Evolutionary conservation across 805 yeast species (phyloP).

Genomic region (Candida suzukii): DNA sequence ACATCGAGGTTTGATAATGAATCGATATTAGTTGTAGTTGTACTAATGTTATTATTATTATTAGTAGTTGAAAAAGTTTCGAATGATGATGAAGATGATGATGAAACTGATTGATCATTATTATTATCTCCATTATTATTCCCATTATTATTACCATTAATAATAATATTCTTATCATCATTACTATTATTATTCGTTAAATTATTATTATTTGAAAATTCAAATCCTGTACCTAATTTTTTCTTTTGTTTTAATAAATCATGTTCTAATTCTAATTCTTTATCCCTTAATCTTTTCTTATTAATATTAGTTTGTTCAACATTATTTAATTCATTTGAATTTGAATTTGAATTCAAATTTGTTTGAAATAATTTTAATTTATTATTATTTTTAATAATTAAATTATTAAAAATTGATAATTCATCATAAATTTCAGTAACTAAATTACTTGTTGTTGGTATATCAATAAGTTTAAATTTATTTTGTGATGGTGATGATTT

Average conservation of each 20-base stretch:
- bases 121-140: too few species aligned
- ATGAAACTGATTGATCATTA: too few species aligned
- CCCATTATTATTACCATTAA: too few species aligned
- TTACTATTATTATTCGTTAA: too few species aligned
- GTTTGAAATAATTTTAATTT: slow-evolving; percentile 7
- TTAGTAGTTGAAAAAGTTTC: background rate
- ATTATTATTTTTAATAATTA: slow-evolving; percentile 4
- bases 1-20: too few species aligned
- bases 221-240: background rate
- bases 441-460: background rate
- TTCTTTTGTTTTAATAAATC: background rate
- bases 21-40: background rate
- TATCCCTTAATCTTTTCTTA: slow-evolving; percentile 1
- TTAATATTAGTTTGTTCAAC: too few species aligned
- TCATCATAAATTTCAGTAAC: background rate
- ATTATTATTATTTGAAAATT: background rate
- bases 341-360: too few species aligned
- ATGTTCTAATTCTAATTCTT: background rate
- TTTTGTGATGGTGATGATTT: slow-evolving; percentile 19
- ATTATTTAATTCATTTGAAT: too few species aligned
- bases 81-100: background rate
- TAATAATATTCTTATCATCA: too few species aligned
- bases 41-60: background rate
- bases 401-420: slow-evolving; percentile 2
- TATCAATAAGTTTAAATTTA: slow-evolving; percentile 11